Percentiles rank a stretch among this genome's conserved stretches.
phyloP scores from a whole-genome alignment of 129 eudicot genomes.

The Cynara cardunculus region DNA sequence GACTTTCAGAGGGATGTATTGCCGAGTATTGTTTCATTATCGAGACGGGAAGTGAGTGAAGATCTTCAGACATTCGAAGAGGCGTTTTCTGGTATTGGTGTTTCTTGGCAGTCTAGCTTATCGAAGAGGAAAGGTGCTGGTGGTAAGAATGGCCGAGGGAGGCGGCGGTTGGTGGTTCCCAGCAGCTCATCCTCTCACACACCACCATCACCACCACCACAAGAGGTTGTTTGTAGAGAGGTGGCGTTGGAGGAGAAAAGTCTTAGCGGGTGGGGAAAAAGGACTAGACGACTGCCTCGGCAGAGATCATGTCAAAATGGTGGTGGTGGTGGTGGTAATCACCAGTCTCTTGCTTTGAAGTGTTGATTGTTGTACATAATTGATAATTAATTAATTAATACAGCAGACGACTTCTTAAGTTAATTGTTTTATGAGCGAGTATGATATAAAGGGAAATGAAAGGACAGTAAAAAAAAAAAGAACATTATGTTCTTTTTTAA shows the following conservation, averaged over 20 bases:
- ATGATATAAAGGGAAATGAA: neutral
- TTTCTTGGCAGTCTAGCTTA: constrained; percentile 45
- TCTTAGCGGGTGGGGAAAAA: constrained; percentile 77
- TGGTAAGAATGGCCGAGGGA: constrained; percentile 48
- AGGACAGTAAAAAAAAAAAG: neutral
- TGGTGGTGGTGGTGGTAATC: constrained; percentile 18
- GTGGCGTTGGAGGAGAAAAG: constrained; percentile 34
- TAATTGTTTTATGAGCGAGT: neutral
- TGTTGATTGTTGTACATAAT: constrained; percentile 27
- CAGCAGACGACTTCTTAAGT: neutral
- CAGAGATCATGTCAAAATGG: constrained; percentile 45
- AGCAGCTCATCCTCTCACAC: constrained; percentile 14
- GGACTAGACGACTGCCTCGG: constrained; percentile 74
- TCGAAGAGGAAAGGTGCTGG: constrained; percentile 31
- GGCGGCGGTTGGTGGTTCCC: constrained; percentile 32
- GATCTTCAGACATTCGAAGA: constrained; percentile 73
- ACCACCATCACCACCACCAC: constrained; percentile 6
- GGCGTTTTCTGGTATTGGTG: constrained; percentile 42
- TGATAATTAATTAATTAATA: neutral
- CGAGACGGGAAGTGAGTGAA: constrained; percentile 47
- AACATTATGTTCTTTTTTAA: too few species aligned
- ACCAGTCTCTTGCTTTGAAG: constrained; percentile 35
- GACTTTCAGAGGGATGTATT: constrained; percentile 75
- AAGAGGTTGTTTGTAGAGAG: constrained; percentile 30
- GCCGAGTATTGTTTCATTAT: constrained; percentile 60